Conservation (phyloP, 768 basidiomycete species). For the Saitozyma sp. region DNA sequence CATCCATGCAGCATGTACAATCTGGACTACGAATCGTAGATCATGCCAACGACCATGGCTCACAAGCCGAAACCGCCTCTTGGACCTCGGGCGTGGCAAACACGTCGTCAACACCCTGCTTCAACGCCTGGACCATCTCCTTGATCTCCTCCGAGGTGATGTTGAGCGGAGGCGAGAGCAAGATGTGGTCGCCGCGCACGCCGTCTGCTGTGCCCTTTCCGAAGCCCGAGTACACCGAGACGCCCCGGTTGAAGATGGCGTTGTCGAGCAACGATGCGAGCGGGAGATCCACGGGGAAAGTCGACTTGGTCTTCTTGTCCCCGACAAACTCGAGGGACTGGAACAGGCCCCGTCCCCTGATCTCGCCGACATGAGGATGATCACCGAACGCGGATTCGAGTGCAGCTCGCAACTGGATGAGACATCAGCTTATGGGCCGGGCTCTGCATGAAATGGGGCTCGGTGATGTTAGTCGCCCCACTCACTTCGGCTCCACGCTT, state of each 20-base stretch:
- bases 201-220: slow-evolving; percentile 61
- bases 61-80: neutral
- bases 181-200: slow-evolving; percentile 68
- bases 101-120: too few relatives aligned
- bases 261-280: slow-evolving; percentile 7
- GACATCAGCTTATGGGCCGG: too few relatives aligned
- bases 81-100: too few relatives aligned
- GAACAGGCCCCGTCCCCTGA: slow-evolving; percentile 80
- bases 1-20: too few relatives aligned
- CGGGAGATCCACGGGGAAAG: slow-evolving; percentile 46
- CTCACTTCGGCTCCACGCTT: slow-evolving; percentile 7
- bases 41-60: neutral
- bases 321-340: slow-evolving; percentile 55
- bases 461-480: neutral
- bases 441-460: too few relatives aligned
- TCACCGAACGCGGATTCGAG: slow-evolving; percentile 56
- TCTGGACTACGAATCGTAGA: neutral
- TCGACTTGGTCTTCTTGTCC: slow-evolving; percentile 56
- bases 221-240: slow-evolving; percentile 69
- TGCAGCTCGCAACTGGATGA: too few relatives aligned
- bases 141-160: slow-evolving; percentile 69
- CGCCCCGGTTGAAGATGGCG: slow-evolving; percentile 51
- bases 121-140: slow-evolving; percentile 58
- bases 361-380: slow-evolving; percentile 67
- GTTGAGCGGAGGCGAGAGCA: slow-evolving; percentile 80